Evolutionary conservation across 331 rosid genomes (phyloP).

Genomic region (Malus hybrid): DNA sequence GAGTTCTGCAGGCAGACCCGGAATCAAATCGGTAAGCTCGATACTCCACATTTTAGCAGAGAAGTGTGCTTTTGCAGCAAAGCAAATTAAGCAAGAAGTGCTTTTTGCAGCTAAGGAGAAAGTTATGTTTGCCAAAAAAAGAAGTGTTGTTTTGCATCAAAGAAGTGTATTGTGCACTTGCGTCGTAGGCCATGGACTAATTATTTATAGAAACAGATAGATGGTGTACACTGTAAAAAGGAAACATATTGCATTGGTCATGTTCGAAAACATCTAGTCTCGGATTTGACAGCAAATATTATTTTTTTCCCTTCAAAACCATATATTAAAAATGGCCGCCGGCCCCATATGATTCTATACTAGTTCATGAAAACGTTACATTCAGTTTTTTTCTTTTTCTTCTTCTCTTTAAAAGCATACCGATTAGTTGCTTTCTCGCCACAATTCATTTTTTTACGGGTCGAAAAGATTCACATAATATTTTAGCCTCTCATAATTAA

Average conservation of each 20-base stretch:
- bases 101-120: background rate
- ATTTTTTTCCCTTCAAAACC: background rate
- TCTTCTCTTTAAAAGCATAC: too few relatives aligned
- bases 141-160: background rate
- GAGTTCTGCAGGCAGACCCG: conserved; percentile 61
- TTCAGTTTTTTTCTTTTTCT: too few relatives aligned
- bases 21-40: conserved; percentile 28
- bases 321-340: background rate
- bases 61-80: background rate
- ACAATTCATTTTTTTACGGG: too few relatives aligned
- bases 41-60: background rate
- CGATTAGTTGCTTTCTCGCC: fast-evolving
- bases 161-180: background rate
- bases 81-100: background rate
- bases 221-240: background rate
- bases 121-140: background rate
- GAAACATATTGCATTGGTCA: background rate
- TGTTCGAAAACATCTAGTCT: background rate
- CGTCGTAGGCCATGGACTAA: background rate
- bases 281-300: background rate
- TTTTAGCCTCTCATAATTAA: too few relatives aligned
- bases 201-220: background rate
- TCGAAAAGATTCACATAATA: too few relatives aligned
- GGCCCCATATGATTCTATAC: background rate
- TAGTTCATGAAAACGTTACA: background rate